Evolutionary conservation across 1,284 basidiomycete genomes (phyloP).

Genomic region (Porodaedalea pini): DNA sequence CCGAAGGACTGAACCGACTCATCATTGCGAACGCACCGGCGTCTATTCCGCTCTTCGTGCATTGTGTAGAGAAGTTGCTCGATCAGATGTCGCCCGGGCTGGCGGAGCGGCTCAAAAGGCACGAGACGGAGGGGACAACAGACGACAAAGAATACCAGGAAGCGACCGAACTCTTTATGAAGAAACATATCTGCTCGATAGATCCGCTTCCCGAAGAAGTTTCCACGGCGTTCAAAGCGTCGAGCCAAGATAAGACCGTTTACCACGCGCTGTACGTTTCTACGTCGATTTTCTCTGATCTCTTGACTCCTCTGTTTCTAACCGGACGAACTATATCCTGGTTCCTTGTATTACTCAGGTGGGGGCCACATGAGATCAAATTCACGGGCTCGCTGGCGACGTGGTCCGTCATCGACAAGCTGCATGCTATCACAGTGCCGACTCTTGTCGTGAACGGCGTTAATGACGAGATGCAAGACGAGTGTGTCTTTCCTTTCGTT

Average conservation of each 20-base stretch:
- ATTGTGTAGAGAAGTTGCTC: constrained; percentile 20
- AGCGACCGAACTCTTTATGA: constrained; percentile 25
- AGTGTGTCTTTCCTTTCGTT: constrained; percentile 31
- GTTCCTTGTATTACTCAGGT: constrained; percentile 27
- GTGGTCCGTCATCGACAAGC: constrained; percentile 32
- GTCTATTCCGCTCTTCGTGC: constrained; percentile 24
- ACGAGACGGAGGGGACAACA: constrained; percentile 30
- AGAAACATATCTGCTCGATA: constrained; percentile 24
- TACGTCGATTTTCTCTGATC: too few species aligned
- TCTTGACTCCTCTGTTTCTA: too few species aligned
- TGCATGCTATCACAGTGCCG: constrained; percentile 31
- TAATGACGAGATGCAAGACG: constrained; percentile 33
- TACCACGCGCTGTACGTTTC: constrained; percentile 26
- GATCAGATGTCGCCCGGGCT: constrained; percentile 24
- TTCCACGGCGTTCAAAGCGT: constrained; percentile 24
- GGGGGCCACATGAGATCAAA: constrained; percentile 32
- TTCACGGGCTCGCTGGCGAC: constrained; percentile 30
- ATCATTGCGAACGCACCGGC: constrained; percentile 28
- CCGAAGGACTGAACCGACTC: constrained; percentile 27
- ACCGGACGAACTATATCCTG: too few species aligned
- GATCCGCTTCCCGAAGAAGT: constrained; percentile 27
- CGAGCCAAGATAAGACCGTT: constrained; percentile 28
- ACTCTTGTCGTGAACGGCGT: constrained; percentile 34
- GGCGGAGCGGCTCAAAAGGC: constrained; percentile 23
- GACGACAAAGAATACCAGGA: constrained; percentile 27